These are phyloP conservation scores for Monosporascus sp. DNA, from an alignment of 2,329 filamentous ascomycete species.

Conservation along the genomic window DNA sequence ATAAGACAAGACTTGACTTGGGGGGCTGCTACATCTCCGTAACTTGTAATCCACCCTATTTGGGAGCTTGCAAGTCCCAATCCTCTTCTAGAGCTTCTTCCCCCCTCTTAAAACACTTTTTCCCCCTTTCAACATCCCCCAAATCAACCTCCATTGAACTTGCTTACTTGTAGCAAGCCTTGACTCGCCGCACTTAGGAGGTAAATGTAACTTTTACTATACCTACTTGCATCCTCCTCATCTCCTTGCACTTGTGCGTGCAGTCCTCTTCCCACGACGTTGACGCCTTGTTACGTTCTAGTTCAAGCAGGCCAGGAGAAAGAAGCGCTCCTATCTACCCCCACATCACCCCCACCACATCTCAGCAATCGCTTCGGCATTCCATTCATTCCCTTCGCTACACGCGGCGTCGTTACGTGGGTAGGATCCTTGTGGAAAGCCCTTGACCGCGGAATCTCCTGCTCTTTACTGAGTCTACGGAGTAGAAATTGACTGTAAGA, in stretches of 20 bases:
- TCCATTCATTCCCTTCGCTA: too few relatives aligned
- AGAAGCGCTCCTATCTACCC: neutral
- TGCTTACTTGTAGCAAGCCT: too few relatives aligned
- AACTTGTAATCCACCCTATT: too few relatives aligned
- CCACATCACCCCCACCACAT: neutral
- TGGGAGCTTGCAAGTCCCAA: too few relatives aligned
- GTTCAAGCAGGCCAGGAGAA: neutral
- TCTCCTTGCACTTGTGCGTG: neutral
- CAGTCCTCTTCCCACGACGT: neutral
- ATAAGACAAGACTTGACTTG: too few relatives aligned
- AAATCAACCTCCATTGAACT: too few relatives aligned
- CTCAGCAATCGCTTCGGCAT: neutral
- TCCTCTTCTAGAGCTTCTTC: too few relatives aligned
- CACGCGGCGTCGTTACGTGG: too few relatives aligned
- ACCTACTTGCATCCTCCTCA: neutral
- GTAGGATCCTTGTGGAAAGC: too few relatives aligned
- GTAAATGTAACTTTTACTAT: neutral
- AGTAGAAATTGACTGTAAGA: constrained; percentile 20
- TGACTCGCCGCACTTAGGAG: neutral
- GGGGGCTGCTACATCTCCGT: too few relatives aligned
- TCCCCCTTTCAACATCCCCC: too few relatives aligned
- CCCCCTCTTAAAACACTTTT: too few relatives aligned
- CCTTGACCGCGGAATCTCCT: constrained; percentile 20
- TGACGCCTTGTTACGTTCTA: neutral
- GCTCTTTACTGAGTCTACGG: constrained; percentile 37